Conservation (phyloP, 2,329 filamentous ascomycete species). For the Hypoxylon sp. region DNA sequence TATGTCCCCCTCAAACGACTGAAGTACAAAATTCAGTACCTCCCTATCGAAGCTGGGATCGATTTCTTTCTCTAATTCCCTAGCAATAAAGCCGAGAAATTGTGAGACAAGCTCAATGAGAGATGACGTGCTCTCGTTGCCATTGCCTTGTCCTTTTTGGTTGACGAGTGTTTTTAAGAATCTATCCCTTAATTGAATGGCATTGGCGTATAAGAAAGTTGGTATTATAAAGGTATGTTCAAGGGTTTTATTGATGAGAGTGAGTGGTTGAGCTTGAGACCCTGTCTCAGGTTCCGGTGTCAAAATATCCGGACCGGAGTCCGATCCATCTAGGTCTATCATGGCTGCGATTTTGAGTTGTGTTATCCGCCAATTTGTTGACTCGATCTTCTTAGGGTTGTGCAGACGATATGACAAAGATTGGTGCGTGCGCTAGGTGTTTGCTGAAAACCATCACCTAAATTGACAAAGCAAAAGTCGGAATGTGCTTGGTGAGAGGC, state of each 20-base stretch:
- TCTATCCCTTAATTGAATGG: slow-evolving; percentile 39
- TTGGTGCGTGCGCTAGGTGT: background rate
- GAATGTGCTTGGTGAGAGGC: background rate
- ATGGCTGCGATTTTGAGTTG: slow-evolving; percentile 14
- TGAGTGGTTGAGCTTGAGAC: slow-evolving; percentile 41
- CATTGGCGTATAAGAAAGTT: slow-evolving; percentile 41
- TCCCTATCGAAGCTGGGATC: slow-evolving; percentile 39
- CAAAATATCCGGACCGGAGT: slow-evolving; percentile 43
- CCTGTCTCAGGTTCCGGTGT: slow-evolving; percentile 42
- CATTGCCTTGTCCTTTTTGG: slow-evolving; percentile 17
- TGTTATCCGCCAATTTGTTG: background rate
- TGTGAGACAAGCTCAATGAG: slow-evolving; percentile 39
- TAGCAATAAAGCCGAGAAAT: slow-evolving; percentile 40
- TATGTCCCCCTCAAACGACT: slow-evolving; percentile 38
- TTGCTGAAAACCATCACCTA: background rate
- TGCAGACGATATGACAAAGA: background rate
- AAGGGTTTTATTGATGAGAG: slow-evolving; percentile 36
- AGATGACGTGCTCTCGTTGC: slow-evolving; percentile 15
- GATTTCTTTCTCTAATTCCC: slow-evolving; percentile 32
- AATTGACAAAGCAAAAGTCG: background rate
- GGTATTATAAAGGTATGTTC: slow-evolving; percentile 45
- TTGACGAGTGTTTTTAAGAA: slow-evolving; percentile 37
- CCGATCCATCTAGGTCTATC: slow-evolving; percentile 44
- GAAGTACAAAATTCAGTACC: slow-evolving; percentile 38
- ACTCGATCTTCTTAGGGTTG: background rate